Evolutionary conservation across 2,329 filamentous ascomycete genomes (phyloP).

Genomic region (Calycina herbarum): DNA sequence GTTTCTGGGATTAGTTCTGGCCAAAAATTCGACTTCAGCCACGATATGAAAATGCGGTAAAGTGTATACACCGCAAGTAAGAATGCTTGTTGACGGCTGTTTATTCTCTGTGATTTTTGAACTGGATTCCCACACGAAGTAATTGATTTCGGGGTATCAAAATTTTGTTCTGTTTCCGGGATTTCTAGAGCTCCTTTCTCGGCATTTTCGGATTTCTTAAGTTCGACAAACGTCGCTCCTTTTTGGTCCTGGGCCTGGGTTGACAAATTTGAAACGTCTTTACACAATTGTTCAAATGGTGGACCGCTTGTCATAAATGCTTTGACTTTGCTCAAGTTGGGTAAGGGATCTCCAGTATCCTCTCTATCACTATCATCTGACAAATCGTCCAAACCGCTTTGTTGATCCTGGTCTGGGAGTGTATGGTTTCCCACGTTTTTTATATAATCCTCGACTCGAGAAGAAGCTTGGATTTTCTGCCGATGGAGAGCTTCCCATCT

Average conservation of each 20-base stretch:
- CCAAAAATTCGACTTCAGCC: neutral
- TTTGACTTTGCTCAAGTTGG: neutral
- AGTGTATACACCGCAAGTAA: neutral
- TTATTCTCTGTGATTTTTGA: neutral
- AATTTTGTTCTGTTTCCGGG: neutral
- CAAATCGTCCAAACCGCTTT: neutral
- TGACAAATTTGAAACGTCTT: neutral
- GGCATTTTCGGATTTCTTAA: neutral
- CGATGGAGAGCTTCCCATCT: conserved; percentile 8
- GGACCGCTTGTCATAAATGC: neutral
- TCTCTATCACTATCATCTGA: neutral
- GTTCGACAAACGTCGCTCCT: neutral
- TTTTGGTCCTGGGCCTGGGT: neutral
- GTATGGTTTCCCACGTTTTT: neutral
- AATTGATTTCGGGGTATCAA: neutral
- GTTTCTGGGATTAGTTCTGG: neutral
- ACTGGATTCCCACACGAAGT: neutral
- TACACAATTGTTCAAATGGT: neutral
- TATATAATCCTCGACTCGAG: neutral
- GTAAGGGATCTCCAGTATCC: neutral
- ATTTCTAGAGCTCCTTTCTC: neutral
- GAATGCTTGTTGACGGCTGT: neutral
- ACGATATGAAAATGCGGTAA: neutral
- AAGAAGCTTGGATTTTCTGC: conserved; percentile 2
- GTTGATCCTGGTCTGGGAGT: neutral